A percentile compares a stretch with the other conserved stretches of the same genome.
Conservation (phyloP, 495 filamentous ascomycete species). For the Chaetomium tenue region DNA sequence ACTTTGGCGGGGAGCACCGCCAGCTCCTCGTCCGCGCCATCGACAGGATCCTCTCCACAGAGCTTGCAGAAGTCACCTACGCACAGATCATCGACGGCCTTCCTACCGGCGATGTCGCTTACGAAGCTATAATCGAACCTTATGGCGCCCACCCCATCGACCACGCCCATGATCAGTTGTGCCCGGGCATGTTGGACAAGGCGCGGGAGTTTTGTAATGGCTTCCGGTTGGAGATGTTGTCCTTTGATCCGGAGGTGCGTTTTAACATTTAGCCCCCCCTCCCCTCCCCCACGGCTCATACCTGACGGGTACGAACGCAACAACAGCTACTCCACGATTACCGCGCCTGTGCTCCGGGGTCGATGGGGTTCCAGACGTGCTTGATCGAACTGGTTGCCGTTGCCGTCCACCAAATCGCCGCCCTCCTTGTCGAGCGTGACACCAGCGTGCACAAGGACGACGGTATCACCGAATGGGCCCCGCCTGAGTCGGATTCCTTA, state of each 20-base stretch:
- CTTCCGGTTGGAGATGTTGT: slow-evolving; percentile 16
- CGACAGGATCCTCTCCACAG: slow-evolving; percentile 21
- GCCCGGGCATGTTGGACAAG: slow-evolving; percentile 24
- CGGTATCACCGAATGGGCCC: slow-evolving; percentile 18
- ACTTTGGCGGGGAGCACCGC: slow-evolving; percentile 21
- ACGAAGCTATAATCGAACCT: slow-evolving; percentile 14
- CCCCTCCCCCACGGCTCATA: no score
- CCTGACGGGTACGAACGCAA: neutral
- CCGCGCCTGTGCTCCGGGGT: slow-evolving; percentile 23
- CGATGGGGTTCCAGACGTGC: slow-evolving; percentile 27
- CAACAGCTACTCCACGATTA: slow-evolving; percentile 22
- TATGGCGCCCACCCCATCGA: slow-evolving; percentile 21
- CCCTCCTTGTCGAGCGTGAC: slow-evolving; percentile 26
- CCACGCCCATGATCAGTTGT: slow-evolving; percentile 26
- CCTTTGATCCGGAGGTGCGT: slow-evolving; percentile 18
- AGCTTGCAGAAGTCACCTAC: slow-evolving; percentile 33
- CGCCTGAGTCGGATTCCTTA: neutral
- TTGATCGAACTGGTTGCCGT: slow-evolving; percentile 35
- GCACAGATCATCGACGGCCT: slow-evolving; percentile 39
- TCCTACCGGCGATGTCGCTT: slow-evolving; percentile 27
- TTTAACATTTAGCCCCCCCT: no score
- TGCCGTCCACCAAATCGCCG: slow-evolving; percentile 34
- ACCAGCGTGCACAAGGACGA: slow-evolving; percentile 17
- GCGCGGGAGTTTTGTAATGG: slow-evolving; percentile 20
- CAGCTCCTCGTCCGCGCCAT: slow-evolving; percentile 24